phyloP scores from a whole-genome alignment of 331 rosid genomes.

The Prunus yedoensis region DNA sequence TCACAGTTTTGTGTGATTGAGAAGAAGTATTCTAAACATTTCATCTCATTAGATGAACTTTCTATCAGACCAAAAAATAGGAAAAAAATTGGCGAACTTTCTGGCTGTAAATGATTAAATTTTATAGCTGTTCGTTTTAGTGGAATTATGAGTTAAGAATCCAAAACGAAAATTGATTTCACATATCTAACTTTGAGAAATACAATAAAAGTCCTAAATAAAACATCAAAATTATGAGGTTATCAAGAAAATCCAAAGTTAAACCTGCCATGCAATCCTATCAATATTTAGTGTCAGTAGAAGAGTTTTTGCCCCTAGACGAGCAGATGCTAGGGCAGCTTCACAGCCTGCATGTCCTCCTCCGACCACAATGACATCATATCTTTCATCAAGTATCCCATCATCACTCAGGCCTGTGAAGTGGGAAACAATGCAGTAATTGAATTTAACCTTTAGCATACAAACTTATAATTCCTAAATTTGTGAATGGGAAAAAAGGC shows the following conservation, averaged over 20 bases:
- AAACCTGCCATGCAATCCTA: constrained; percentile 98
- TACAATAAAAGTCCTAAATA: not conserved
- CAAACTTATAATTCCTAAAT: not conserved
- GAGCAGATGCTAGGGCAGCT: constrained; percentile 98
- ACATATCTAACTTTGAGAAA: not conserved
- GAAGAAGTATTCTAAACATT: not conserved
- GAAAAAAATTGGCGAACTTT: not conserved
- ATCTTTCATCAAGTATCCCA: constrained; percentile 51
- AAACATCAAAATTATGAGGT: not conserved
- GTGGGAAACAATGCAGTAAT: not conserved
- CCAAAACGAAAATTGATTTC: not conserved
- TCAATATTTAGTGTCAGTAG: constrained; percentile 92
- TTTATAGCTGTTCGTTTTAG: not conserved
- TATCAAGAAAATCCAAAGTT: constrained; percentile 5
- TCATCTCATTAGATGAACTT: not conserved
- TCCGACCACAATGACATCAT: constrained; percentile 95
- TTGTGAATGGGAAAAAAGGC: not conserved
- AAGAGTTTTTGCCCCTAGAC: constrained; percentile 93
- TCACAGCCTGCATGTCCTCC: constrained; percentile 99
- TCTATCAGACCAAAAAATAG: not conserved
- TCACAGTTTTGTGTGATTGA: not conserved
- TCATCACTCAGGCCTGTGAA: constrained; percentile 42
- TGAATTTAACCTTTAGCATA: not conserved
- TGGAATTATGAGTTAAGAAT: not conserved
- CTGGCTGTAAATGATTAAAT: not conserved